Percentiles rank a stretch among this genome's conserved stretches.
phyloP scores from a whole-genome alignment of 371 early-diverging fungal species.

The Mycotypha africana region DNA sequence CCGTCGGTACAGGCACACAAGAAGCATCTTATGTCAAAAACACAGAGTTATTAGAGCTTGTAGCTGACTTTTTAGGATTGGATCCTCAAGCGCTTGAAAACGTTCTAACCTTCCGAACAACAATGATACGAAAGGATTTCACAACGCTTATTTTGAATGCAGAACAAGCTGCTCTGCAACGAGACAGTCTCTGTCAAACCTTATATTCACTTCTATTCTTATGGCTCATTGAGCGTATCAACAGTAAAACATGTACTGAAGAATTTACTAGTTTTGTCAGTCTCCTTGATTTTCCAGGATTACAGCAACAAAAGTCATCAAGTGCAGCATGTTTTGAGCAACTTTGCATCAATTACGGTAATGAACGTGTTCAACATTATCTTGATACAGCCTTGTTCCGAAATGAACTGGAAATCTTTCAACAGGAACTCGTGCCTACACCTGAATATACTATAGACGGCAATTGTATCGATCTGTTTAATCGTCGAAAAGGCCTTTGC shows the following conservation, averaged over 20 bases:
- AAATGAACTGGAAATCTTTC: conserved; percentile 34
- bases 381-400: conserved; percentile 56
- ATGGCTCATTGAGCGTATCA: conserved; percentile 89
- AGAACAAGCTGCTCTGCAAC: conserved; percentile 65
- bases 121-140: conserved; percentile 72
- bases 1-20: conserved; percentile 40
- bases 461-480: conserved; percentile 34
- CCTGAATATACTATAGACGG: conserved; percentile 13
- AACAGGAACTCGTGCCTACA: conserved; percentile 51
- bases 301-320: conserved; percentile 12
- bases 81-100: conserved; percentile 74
- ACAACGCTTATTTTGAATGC: conserved; percentile 84
- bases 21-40: conserved; percentile 76
- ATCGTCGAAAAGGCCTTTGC: conserved; percentile 51
- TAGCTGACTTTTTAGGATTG: conserved; percentile 85
- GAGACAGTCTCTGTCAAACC: conserved; percentile 73
- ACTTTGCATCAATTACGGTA: conserved; percentile 75
- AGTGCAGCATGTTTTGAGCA: conserved; percentile 58
- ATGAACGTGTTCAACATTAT: conserved; percentile 75
- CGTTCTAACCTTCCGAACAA: conserved; percentile 84
- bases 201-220: conserved; percentile 81
- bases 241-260: conserved; percentile 66
- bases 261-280: conserved; percentile 68
- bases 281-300: conserved; percentile 65
- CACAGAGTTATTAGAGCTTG: conserved; percentile 69